These are phyloP conservation scores for Moelleriella libera DNA, from an alignment of 2,329 filamentous ascomycete species.

Conservation along the genomic window DNA sequence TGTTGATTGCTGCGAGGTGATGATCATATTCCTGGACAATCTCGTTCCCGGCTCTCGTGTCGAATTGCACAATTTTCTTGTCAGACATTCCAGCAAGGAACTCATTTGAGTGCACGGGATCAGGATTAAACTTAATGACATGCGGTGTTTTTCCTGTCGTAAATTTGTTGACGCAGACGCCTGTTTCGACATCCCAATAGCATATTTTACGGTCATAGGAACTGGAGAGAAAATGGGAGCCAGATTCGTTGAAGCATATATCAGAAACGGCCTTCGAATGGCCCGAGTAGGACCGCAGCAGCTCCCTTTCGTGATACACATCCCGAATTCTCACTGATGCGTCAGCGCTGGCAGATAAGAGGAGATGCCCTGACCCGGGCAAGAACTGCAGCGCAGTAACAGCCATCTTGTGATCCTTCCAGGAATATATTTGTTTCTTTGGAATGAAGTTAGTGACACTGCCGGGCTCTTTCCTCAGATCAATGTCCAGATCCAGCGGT, in stretches of 20 bases:
- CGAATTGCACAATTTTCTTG: slow-evolving; percentile 98
- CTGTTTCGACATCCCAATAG: slow-evolving; percentile 95
- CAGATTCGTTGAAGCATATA: slow-evolving; percentile 70
- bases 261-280: slow-evolving; percentile 86
- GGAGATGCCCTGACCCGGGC: slow-evolving; percentile 70
- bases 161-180: slow-evolving; percentile 75
- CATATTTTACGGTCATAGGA: slow-evolving; percentile 96
- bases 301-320: slow-evolving; percentile 76
- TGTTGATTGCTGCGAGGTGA: slow-evolving; percentile 94
- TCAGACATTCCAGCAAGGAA: slow-evolving; percentile 96
- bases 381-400: slow-evolving; percentile 87
- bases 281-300: slow-evolving; percentile 81
- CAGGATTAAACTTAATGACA: slow-evolving; percentile 85
- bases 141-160: slow-evolving; percentile 91
- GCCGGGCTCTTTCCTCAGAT: slow-evolving; percentile 67
- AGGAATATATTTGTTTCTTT: slow-evolving; percentile 85
- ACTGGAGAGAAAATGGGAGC: slow-evolving; percentile 76
- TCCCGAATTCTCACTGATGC: slow-evolving; percentile 90
- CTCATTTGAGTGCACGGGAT: slow-evolving; percentile 62
- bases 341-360: slow-evolving; percentile 84
- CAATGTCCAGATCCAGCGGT: slow-evolving; percentile 77
- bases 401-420: slow-evolving; percentile 71
- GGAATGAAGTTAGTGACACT: slow-evolving; percentile 83
- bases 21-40: slow-evolving; percentile 97
- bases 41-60: slow-evolving; percentile 62